A percentile compares a stretch with the other conserved stretches of the same genome.
Evolutionary conservation across 2,329 filamentous ascomycete species (phyloP).

Genomic region (Fusarium staphyleae): DNA sequence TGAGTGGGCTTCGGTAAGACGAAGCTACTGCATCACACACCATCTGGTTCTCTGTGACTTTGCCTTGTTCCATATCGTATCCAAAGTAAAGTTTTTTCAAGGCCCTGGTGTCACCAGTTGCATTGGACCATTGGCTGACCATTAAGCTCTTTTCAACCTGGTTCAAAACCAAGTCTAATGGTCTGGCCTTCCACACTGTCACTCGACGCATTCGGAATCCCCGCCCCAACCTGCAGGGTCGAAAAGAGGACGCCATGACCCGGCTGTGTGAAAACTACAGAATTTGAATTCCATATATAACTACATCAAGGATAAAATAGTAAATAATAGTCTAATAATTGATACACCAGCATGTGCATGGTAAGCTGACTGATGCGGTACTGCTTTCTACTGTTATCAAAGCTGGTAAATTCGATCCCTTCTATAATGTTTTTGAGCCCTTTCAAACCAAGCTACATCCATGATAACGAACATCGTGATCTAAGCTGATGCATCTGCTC

Average conservation of each 20-base stretch:
- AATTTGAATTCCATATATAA: not conserved
- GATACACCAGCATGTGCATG: too few relatives aligned
- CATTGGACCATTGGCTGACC: not conserved
- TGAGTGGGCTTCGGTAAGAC: conserved; percentile 12
- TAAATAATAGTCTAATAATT: too few relatives aligned
- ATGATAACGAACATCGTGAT: too few relatives aligned
- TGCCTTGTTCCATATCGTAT: conserved; percentile 39
- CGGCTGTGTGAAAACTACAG: conserved; percentile 12
- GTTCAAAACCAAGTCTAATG: conserved; percentile 39
- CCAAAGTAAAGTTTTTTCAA: conserved; percentile 35
- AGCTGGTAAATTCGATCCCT: too few relatives aligned
- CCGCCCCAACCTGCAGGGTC: conserved; percentile 34
- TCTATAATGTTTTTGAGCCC: too few relatives aligned
- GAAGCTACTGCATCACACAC: conserved; percentile 39
- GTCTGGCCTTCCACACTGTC: conserved; percentile 38
- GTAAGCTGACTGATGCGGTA: too few relatives aligned
- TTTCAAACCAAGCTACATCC: too few relatives aligned
- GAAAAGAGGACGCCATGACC: conserved; percentile 36
- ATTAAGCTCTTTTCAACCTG: not conserved
- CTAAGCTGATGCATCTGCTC: too few relatives aligned
- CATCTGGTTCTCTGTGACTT: conserved; percentile 35
- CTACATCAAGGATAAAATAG: not conserved
- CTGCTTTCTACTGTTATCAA: too few relatives aligned
- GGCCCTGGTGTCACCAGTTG: rapidly evolving
- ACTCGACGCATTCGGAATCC: conserved; percentile 34